phyloP scores from a whole-genome alignment of 345 rosid genomes.

The Linum tenue region DNA sequence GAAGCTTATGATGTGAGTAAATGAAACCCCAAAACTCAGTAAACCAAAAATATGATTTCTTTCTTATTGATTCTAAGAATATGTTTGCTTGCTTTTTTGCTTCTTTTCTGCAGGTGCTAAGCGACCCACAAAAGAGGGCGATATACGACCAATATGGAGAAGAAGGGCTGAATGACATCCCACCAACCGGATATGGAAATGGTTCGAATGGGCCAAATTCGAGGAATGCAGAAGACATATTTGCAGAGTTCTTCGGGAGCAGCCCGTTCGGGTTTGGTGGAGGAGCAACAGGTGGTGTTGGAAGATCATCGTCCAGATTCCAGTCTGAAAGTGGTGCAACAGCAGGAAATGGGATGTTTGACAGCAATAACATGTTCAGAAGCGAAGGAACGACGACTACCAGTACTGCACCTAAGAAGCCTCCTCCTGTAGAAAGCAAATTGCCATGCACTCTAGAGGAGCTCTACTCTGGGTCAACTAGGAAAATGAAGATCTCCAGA shows the following conservation, averaged over 20 bases:
- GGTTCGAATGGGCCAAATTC: conserved; percentile 51
- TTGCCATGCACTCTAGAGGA: conserved; percentile 92
- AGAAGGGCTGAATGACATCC: conserved; percentile 84
- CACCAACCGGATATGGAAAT: conserved; percentile 43
- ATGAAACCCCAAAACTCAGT: not conserved
- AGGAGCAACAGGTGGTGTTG: conserved; percentile 40
- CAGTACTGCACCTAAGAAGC: conserved; percentile 47
- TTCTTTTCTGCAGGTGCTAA: conserved; percentile 45
- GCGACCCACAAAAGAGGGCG: conserved; percentile 78
- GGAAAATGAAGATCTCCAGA: conserved; percentile 98
- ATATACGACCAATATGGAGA: conserved; percentile 81
- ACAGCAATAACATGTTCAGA: conserved; percentile 16
- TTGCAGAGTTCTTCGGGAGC: conserved; percentile 89
- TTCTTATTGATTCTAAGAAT: not conserved
- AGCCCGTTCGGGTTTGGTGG: conserved; percentile 69
- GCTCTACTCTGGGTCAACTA: conserved; percentile 71
- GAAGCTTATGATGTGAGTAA: not conserved
- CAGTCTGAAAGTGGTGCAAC: conserved; percentile 58
- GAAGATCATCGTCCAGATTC: conserved; percentile 47
- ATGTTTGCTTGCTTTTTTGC: not conserved
- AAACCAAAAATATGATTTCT: no score
- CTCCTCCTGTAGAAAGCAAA: conserved; percentile 85
- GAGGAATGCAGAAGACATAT: conserved; percentile 90
- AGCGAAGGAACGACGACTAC: conserved; percentile 24
- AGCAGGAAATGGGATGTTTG: conserved; percentile 34